Percentiles rank a stretch among this genome's conserved stretches.
These are phyloP conservation scores for Volvox reticuliferus DNA, from an alignment of 139 green algal species.

Conservation along the genomic window DNA sequence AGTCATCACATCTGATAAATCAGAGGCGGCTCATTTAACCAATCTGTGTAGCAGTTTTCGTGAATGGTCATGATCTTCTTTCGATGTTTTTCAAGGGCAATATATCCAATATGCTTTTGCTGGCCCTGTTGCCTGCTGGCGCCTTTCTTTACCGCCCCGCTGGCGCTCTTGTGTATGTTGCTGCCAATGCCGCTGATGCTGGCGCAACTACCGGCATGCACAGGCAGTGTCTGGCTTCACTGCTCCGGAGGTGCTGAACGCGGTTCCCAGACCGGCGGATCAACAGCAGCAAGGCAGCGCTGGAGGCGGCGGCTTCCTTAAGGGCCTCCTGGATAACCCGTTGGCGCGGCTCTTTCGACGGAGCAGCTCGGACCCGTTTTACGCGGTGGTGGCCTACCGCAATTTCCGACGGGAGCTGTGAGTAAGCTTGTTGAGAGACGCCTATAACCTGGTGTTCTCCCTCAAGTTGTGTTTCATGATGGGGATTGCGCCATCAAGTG, in stretches of 20 bases:
- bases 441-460: too few relatives aligned
- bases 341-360: conserved; percentile 44
- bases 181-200: neutral
- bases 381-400: conserved; percentile 80
- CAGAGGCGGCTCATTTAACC: too few relatives aligned
- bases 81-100: too few relatives aligned
- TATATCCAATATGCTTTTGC: too few relatives aligned
- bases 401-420: conserved; percentile 8
- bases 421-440: neutral
- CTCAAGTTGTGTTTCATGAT: too few relatives aligned
- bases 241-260: conserved; percentile 68
- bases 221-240: conserved; percentile 77
- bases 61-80: too few relatives aligned
- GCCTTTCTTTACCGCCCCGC: too few relatives aligned
- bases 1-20: too few relatives aligned
- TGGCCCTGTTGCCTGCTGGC: too few relatives aligned
- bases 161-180: neutral
- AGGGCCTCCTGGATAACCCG: conserved; percentile 24
- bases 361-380: conserved; percentile 79
- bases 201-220: too few relatives aligned
- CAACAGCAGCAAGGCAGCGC: neutral
- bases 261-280: conserved; percentile 55
- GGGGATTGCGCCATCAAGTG: too few relatives aligned
- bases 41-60: too few relatives aligned
- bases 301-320: neutral